Evolutionary conservation across 2,329 filamentous ascomycete genomes (phyloP), one percentile per base, ranked within the genome.

Genomic region (Ceratocystis alfenasii): DNA sequence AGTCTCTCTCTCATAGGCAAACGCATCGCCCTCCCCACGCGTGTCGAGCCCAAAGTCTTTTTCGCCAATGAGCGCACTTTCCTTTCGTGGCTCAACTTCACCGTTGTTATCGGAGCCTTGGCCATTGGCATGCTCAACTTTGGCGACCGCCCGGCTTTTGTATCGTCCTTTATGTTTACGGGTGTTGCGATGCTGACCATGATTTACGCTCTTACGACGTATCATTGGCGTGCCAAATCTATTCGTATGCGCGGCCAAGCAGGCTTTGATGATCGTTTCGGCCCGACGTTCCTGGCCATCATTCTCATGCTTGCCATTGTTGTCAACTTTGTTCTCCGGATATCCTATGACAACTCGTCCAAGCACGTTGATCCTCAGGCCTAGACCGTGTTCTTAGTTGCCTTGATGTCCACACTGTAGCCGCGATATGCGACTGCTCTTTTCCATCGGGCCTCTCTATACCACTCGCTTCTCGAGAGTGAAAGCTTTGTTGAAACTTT

Each of bases 51-150:
- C 72, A 99, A 99, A 79, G 94, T 99, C 81, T 99, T 97, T 85
- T 99, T 99, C 82, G 94, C 94, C 78, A 99, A 99, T 82, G 94
- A 99, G 80, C 90, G 94, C 69, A 99, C 94, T 69, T 99, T 99
- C 76, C 86, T 99, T 73, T 96, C 91, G 77, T 99, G 94, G 94
- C 89, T 99, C 74, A 99, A 99, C 83, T 97, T 97, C 82, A 96
- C 92, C 76, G 92, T 99, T 74, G 93, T 99, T 77, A 88, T 99
- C 69, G 94, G 94, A 73, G 94, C 94, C 69, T 86, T 99, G 63
- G 93, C 94, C 70, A 90, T 99, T 71, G 94, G 94, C 71, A 91
- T 99, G 74, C 86, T 99, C 73, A 99, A 99, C 81, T 99, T 99
- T 72, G 94, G 94, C 74, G 94, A 99, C 77, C 87, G 86, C 70